Evolutionary conservation across 2,329 filamentous ascomycete species (phyloP), one percentile per base, ranked within the genome.

Genomic region (Claviceps citrina): DNA sequence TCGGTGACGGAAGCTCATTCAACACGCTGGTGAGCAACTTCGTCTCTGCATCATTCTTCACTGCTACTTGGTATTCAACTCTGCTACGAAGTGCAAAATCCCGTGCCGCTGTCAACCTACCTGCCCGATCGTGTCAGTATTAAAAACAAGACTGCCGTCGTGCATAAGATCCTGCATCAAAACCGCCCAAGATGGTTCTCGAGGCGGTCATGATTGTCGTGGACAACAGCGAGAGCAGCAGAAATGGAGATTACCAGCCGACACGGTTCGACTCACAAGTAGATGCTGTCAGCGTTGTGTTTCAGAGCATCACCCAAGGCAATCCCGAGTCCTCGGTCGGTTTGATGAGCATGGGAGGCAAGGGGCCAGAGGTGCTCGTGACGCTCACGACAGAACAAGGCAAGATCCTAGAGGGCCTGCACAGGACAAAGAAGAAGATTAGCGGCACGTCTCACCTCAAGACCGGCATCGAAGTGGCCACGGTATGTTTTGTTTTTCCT

Each of bases 131-230:
- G n/a, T n/a, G n/a, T n/a, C n/a, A n/a, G n/a, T n/a, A n/a, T n/a
- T n/a, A n/a, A n/a, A n/a, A n/a, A n/a, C n/a, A n/a, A n/a, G n/a
- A n/a, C n/a, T n/a, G n/a, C n/a, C n/a, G n/a, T n/a, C n/a, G n/a
- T n/a, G n/a, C n/a, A n/a, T n/a, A n/a, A n/a, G n/a, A n/a, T n/a
- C n/a, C n/a, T n/a, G n/a, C n/a, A n/a, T n/a, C n/a, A n/a, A n/a
- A n/a, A n/a, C n/a, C n/a, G n/a, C n/a, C n/a, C 77, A 87, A 72
- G 58, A 98, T 98, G 91, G 84, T 81, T 66, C 80, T 98, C 65
- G 91, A 98, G 78, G 93, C 91, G 68, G 93, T 93, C 47, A 96
- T 98, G 87, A 84, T 98, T 63, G 80, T 96, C 73, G 85, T 96
- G 56, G 91, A 98, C 74, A 98, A 96, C 73, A 95, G 87, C 70